A percentile compares a stretch with the other conserved stretches of the same genome.
Evolutionary conservation across 2,329 filamentous ascomycete species (phyloP).

Genomic region (Biscogniauxia sp.): DNA sequence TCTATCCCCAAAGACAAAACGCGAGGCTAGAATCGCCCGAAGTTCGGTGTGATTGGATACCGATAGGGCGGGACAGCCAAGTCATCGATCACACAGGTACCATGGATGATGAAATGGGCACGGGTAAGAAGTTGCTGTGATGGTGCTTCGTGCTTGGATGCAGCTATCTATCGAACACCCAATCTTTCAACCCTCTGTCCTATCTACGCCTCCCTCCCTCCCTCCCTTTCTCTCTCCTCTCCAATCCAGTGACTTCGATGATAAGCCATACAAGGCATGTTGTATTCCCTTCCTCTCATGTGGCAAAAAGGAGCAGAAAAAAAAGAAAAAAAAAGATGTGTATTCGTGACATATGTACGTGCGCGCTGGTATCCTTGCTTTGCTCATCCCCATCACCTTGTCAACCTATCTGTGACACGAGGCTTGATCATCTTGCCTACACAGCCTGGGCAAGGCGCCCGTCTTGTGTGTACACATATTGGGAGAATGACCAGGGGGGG

Average conservation of each 20-base stretch:
- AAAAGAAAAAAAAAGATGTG: background rate
- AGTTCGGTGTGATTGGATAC: constrained; percentile 19
- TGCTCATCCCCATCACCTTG: constrained; percentile 12
- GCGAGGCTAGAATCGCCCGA: background rate
- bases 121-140: background rate
- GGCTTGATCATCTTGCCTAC: constrained; percentile 7
- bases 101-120: background rate
- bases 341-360: background rate
- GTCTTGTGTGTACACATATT: background rate
- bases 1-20: background rate
- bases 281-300: too few relatives aligned
- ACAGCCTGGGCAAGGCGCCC: background rate
- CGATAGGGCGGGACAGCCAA: constrained; percentile 12
- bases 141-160: background rate
- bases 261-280: too few relatives aligned
- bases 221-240: background rate
- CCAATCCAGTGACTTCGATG: too few relatives aligned
- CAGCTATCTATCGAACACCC: background rate
- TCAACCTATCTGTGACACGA: constrained; percentile 8
- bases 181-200: background rate
- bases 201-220: too few relatives aligned
- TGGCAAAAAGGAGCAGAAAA: background rate
- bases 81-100: background rate
- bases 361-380: constrained; percentile 1
- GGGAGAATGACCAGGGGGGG: background rate